Percentiles rank a stretch among this genome's conserved stretches.
These are phyloP conservation scores for Trypanosoma brucei DNA, from an alignment of 208 protist genomes.

Conservation along the genomic window DNA sequence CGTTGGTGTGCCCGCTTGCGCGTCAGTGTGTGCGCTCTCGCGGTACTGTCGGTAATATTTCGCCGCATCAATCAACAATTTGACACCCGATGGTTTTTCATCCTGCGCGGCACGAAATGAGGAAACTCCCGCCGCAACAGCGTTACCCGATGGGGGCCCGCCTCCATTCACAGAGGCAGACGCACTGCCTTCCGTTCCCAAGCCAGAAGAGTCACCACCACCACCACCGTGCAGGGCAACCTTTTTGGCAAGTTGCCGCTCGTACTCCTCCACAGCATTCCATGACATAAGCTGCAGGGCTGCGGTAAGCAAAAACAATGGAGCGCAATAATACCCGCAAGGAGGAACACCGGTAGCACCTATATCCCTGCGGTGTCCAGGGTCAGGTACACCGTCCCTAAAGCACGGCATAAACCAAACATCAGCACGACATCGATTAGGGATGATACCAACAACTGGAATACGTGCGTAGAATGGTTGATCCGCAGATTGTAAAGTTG, in stretches of 20 bases:
- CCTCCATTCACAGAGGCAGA: neutral
- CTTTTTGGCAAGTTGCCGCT: conserved; percentile 2
- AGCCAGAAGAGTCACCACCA: neutral
- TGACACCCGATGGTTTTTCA: conserved; percentile 20
- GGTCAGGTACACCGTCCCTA: conserved; percentile 1
- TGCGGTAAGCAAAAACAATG: conserved; percentile 66
- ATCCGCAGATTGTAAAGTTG: neutral
- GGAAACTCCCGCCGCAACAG: neutral
- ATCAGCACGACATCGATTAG: conserved; percentile 71
- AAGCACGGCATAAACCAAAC: conserved; percentile 57
- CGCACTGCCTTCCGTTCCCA: neutral
- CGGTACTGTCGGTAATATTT: conserved; percentile 55
- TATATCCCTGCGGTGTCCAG: conserved; percentile 12
- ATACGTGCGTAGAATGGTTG: conserved; percentile 5
- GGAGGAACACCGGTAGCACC: neutral
- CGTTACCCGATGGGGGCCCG: neutral
- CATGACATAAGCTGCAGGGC: conserved; percentile 80
- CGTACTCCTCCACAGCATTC: conserved; percentile 60
- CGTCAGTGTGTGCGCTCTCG: conserved; percentile 55
- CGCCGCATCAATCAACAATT: conserved; percentile 51
- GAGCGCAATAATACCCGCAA: conserved; percentile 42
- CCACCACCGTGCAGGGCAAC: neutral
- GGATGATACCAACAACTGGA: conserved; percentile 42
- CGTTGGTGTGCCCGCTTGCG: neutral
- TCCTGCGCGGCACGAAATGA: neutral